Base-by-base conservation (phyloP, 805 yeast species). In the Cyberlindnera saturnus region DNA sequence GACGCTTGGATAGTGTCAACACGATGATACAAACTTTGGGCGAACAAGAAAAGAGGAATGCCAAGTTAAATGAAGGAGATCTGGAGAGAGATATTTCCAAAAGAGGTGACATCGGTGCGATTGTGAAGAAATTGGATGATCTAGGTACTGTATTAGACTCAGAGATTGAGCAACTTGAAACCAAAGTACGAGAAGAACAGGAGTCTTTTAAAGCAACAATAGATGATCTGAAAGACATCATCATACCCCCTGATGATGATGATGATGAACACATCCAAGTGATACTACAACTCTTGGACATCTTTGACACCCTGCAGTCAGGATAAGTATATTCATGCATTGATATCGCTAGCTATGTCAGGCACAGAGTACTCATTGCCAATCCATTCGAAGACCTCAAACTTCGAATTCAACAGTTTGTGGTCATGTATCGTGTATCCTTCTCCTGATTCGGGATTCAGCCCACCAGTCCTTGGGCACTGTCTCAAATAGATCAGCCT, bases 351-450 rank as follows among this genome's bases (percentile, higher is more conserved):
- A 29, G 60, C 63, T 3, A 69, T 29, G 1, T 41, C 34, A 1
- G 52, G 48, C 13, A 59, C 53, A 1, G 42, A 30, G 19, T 47
- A 58, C 28, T 63, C 69, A 7, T 58, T 52, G 1, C 77, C 79
- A 6, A 75, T 48, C 88, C 89, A 84, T 53, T 72, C 75, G 79
- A 90, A 88, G 1, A 79, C 84, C 46, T 89, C 95, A 57, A 81
- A 93, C 33, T 81, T 86, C 79, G 97, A 93, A 60, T 93, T 93
- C 46, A 93, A 67, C 6, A 81, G 77, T 47, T 78, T 77, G 43
- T 84, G 77, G 46, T 79, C 77, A 40, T 95, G 97, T 43, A 93
- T 71, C 51, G 82, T 81, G 52, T 82, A 86, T 3, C 82, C 75
- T 26, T 77, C 74, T 10, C 84, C 90, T 45, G 91, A 74, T 1